These are phyloP conservation scores for Paralagenidium karlingii DNA, from an alignment of 352 stramenopile genomes.

Conservation along the genomic window DNA sequence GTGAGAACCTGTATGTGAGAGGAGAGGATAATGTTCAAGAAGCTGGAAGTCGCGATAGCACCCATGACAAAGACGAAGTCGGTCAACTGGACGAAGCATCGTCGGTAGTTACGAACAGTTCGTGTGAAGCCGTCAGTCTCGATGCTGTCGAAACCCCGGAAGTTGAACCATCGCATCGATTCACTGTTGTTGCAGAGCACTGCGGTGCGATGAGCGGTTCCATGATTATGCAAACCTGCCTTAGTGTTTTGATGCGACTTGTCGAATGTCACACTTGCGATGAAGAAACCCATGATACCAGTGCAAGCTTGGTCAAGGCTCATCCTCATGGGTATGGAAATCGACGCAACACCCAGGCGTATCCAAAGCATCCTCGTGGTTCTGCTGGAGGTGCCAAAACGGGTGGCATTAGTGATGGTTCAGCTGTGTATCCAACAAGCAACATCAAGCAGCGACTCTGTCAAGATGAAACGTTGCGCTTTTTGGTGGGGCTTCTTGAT, in stretches of 20 bases:
- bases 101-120: too few relatives aligned
- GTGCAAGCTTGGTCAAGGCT: too few relatives aligned
- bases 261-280: slow-evolving; percentile 76
- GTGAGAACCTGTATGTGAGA: too few relatives aligned
- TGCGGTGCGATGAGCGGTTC: slow-evolving; percentile 66
- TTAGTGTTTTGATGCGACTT: slow-evolving; percentile 68
- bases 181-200: slow-evolving; percentile 67
- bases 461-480: slow-evolving; percentile 63
- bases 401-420: slow-evolving; percentile 77
- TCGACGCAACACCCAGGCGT: too few relatives aligned
- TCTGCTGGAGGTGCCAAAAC: too few relatives aligned
- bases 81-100: too few relatives aligned
- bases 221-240: slow-evolving; percentile 82
- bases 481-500: slow-evolving; percentile 67
- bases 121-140: too few relatives aligned
- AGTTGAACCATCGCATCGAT: slow-evolving; percentile 25
- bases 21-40: not conserved
- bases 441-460: slow-evolving; percentile 62
- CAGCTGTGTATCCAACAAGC: slow-evolving; percentile 60
- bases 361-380: too few relatives aligned
- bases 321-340: too few relatives aligned
- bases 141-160: too few relatives aligned
- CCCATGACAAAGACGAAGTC: too few relatives aligned
- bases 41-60: not conserved
- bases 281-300: slow-evolving; percentile 34